These are phyloP conservation scores for Camelina neglecta DNA, from an alignment of 345 rosid species.

Conservation along the genomic window DNA sequence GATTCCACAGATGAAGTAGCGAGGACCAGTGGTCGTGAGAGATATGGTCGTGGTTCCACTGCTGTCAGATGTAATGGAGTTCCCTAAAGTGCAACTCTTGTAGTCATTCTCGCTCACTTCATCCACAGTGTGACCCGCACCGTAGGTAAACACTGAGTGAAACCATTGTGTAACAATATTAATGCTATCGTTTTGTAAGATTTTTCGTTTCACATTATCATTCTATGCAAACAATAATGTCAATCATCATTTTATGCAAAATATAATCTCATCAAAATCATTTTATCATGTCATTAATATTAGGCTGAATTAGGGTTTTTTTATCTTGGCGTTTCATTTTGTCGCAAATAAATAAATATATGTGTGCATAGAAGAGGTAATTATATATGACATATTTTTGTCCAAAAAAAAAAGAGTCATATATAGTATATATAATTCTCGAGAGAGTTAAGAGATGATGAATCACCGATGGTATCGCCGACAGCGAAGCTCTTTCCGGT, in stretches of 20 bases:
- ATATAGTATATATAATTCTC: background rate
- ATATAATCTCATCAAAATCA: background rate
- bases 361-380: background rate
- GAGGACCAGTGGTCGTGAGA: conserved; percentile 77
- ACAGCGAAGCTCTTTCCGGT: conserved; percentile 61
- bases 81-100: conserved; percentile 65
- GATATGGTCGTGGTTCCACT: conserved; percentile 75
- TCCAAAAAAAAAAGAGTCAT: too few species aligned
- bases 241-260: background rate
- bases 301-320: background rate
- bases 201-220: background rate
- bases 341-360: conserved; percentile 2
- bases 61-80: conserved; percentile 65
- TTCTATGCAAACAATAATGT: background rate
- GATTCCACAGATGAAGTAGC: conserved; percentile 73
- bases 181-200: background rate
- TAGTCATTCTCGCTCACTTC: conserved; percentile 85
- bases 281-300: conserved; percentile 16
- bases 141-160: conserved; percentile 69
- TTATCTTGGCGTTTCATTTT: background rate
- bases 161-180: background rate
- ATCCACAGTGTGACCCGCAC: conserved; percentile 65
- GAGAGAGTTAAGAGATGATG: background rate
- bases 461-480: conserved; percentile 78
- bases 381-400: background rate